phyloP scores from a whole-genome alignment of 2,329 filamentous ascomycete species.

The Chaetomium sp. region DNA sequence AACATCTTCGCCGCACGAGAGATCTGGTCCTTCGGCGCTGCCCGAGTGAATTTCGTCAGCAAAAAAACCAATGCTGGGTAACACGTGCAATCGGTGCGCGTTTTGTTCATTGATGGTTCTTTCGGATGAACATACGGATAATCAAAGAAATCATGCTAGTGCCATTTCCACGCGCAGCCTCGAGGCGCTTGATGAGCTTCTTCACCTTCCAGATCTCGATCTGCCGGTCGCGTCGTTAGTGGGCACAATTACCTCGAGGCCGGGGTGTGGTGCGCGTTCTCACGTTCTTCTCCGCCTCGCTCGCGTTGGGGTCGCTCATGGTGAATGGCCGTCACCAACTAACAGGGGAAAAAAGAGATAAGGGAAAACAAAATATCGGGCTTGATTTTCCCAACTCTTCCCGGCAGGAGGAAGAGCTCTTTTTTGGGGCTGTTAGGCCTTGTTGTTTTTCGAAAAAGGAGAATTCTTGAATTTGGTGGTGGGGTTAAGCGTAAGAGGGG shows the following conservation, averaged over 20 bases:
- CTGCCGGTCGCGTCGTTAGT: conserved; percentile 30
- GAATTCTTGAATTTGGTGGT: conserved; percentile 21
- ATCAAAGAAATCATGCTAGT: conserved; percentile 99
- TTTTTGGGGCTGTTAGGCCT: conserved; percentile 3
- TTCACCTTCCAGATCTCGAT: conserved; percentile 95
- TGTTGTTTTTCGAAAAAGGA: conserved; percentile 5
- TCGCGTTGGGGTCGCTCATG: conserved; percentile 81
- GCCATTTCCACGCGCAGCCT: conserved; percentile 94
- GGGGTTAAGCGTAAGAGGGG: conserved; percentile 23
- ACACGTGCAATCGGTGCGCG: too few relatives aligned
- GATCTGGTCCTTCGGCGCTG: conserved; percentile 96
- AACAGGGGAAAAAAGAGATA: conserved; percentile 11
- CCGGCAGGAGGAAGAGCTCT: conserved; percentile 11
- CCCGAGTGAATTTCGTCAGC: conserved; percentile 20
- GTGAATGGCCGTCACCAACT: conserved; percentile 38
- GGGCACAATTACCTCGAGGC: not conserved
- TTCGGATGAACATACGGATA: conserved; percentile 63
- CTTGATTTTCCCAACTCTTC: conserved; percentile 16
- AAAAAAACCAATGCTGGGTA: conserved; percentile 6
- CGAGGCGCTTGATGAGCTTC: conserved; percentile 98
- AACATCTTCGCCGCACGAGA: conserved; percentile 98
- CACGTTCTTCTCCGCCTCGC: conserved; percentile 96
- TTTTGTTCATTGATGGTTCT: not conserved
- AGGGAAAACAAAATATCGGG: conserved; percentile 21
- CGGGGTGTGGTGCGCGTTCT: conserved; percentile 28